Evolutionary conservation across 2,329 filamentous ascomycete genomes (phyloP).

Genomic region (Sporothrix inflata): DNA sequence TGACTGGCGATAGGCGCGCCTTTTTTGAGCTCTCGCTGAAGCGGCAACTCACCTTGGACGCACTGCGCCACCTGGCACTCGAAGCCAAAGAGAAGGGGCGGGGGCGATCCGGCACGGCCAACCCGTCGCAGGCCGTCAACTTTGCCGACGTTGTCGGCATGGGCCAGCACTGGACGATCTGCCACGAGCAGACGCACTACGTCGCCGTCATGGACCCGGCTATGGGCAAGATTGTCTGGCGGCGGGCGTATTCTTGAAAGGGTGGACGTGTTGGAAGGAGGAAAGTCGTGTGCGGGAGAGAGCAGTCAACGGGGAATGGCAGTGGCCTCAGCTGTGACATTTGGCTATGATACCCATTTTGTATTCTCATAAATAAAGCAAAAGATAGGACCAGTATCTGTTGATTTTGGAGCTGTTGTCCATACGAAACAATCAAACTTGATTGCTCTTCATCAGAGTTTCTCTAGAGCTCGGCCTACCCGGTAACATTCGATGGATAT

Average conservation of each 20-base stretch:
- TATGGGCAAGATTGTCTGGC: not conserved
- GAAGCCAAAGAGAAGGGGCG: not conserved
- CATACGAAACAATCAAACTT: not conserved
- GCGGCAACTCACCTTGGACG: not conserved
- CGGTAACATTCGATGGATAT: not conserved
- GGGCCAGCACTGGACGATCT: not conserved
- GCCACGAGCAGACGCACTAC: not conserved
- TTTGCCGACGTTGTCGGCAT: not conserved
- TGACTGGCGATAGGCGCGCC: not conserved
- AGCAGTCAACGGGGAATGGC: no score
- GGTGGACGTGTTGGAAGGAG: not conserved
- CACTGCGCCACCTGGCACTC: not conserved
- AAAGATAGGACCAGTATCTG: no score
- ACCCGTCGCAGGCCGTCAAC: not conserved
- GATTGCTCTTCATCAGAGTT: not conserved
- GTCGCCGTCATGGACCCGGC: not conserved
- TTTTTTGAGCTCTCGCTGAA: not conserved
- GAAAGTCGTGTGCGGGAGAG: no score
- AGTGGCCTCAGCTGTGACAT: not conserved
- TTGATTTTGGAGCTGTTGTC: no score
- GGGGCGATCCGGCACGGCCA: not conserved
- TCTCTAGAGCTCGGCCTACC: not conserved
- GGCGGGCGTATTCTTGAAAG: not conserved
- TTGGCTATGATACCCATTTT: not conserved
- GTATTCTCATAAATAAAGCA: not conserved